These are phyloP conservation scores for Monosporozyma unispora DNA, from an alignment of 805 yeast genomes.

Conservation along the genomic window DNA sequence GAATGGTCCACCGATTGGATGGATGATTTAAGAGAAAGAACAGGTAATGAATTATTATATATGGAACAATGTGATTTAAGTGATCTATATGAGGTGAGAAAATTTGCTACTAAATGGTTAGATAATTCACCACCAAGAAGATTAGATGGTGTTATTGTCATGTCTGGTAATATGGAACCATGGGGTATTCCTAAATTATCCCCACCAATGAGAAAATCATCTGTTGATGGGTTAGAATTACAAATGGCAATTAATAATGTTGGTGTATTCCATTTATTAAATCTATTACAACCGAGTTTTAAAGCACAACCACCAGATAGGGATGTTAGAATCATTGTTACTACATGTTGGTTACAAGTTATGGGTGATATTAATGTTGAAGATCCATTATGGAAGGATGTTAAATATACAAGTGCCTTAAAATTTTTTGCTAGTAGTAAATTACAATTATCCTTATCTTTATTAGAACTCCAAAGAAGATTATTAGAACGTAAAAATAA, in stretches of 20 bases:
- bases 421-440: slow-evolving; percentile 76
- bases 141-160: slow-evolving; percentile 79
- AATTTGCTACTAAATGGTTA: slow-evolving; percentile 90
- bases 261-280: slow-evolving; percentile 72
- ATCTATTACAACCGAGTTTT: slow-evolving; percentile 72
- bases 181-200: slow-evolving; percentile 33
- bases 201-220: slow-evolving; percentile 44
- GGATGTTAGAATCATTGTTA: slow-evolving; percentile 75
- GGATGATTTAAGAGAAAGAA: slow-evolving; percentile 61
- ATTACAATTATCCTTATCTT: slow-evolving; percentile 63
- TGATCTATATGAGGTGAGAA: slow-evolving; percentile 65
- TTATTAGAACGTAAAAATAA: slow-evolving; percentile 55
- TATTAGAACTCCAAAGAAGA: slow-evolving; percentile 66
- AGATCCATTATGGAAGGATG: slow-evolving; percentile 55
- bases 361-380: slow-evolving; percentile 54
- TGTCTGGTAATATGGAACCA: slow-evolving; percentile 80
- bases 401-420: slow-evolving; percentile 59
- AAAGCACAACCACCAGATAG: slow-evolving; percentile 90
- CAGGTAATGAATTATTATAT: slow-evolving; percentile 67
- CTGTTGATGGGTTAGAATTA: slow-evolving; percentile 75
- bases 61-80: slow-evolving; percentile 85
- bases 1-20: slow-evolving; percentile 75
- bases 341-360: slow-evolving; percentile 71
- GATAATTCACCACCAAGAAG: slow-evolving; percentile 87
- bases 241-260: slow-evolving; percentile 80